Evolutionary conservation across 164 flowering plant species (phyloP), one percentile per base, ranked within the genome.

Genomic region (Aristolochia contorta): DNA sequence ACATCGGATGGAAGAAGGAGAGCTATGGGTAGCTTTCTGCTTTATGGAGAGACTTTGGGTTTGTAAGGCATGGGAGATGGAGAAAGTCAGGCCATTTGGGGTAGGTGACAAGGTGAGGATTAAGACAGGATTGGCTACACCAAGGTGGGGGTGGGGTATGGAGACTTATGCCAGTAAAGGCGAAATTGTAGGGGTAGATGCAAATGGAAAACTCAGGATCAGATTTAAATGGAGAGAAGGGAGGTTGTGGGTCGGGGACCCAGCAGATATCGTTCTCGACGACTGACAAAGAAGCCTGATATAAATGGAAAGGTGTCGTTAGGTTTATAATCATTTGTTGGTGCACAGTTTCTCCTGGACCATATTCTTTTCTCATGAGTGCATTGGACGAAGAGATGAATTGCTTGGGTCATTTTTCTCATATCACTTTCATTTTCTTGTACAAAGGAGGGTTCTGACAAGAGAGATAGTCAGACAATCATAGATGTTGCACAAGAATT

Each of bases 61-160:
- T 55, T 93, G 99, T 65, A 86, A 88, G 68, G 72, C 77, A 24
- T 66, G 68, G 60, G 99, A 93, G 63, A 74, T 88, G 91, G 97
- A 88, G 68, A 73, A 68, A 62, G 75, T 86, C 20, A 78, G 97
- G 57, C 75, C 91, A 12, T 93, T 88, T 68, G 72, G 58, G 70
- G 79, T 86, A 1, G 95, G 95, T 45, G 99, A 93, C 69, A 85
- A 78, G 61, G 97, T 93, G 61, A 84, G 70, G 61, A 85, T 90
- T n/a, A 79, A 74, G 78, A 82, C 78, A 18, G 92, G 96, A 47
- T 60, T 93, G 64, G 92, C 79, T 47, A 62, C 82, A 3, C 99
- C 99, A 15, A 74, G 99, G 54, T 90, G 96, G 96, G 99, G 89
- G 0, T 93, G 97, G 99, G 99, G 99, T 25, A 93, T 93, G 99